Evolutionary conservation across 495 filamentous ascomycete species (phyloP).

Genomic region (Chlorociboria aeruginascens): DNA sequence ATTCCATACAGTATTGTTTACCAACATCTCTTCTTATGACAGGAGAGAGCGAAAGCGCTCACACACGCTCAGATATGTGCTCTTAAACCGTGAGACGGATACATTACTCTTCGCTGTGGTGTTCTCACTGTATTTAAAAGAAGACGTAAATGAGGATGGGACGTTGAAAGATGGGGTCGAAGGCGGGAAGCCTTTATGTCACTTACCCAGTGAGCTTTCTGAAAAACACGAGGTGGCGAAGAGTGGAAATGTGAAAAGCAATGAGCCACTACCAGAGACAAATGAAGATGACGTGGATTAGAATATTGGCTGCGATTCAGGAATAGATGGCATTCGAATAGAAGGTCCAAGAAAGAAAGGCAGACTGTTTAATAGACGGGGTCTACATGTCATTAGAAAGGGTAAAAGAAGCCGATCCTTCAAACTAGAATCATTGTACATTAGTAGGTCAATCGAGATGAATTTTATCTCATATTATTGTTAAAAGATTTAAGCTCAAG

Average conservation of each 20-base stretch:
- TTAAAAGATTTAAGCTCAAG: no score
- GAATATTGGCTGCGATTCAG: no score
- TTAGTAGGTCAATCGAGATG: no score
- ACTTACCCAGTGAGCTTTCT: neutral
- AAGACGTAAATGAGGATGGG: slow-evolving; percentile 48
- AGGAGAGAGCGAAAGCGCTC: slow-evolving; percentile 30
- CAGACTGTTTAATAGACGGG: no score
- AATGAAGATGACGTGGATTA: no score
- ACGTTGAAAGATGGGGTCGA: slow-evolving; percentile 31
- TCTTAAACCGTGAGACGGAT: slow-evolving; percentile 61
- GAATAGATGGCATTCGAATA: no score
- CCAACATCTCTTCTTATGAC: neutral
- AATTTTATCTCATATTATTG: no score
- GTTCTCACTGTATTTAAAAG: slow-evolving; percentile 58
- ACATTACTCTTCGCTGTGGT: slow-evolving; percentile 67
- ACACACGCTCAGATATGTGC: slow-evolving; percentile 72
- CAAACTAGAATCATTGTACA: no score
- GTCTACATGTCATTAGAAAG: no score
- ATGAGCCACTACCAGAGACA: no score
- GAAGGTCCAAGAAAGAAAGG: no score
- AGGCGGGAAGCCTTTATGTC: slow-evolving; percentile 12
- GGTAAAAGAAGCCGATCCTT: no score
- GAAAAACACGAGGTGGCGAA: slow-evolving; percentile 10
- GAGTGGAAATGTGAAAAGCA: neutral
- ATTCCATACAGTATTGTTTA: neutral